Conservation (phyloP, 768 basidiomycete genomes). For the Coprinopsis marcescibilis region DNA sequence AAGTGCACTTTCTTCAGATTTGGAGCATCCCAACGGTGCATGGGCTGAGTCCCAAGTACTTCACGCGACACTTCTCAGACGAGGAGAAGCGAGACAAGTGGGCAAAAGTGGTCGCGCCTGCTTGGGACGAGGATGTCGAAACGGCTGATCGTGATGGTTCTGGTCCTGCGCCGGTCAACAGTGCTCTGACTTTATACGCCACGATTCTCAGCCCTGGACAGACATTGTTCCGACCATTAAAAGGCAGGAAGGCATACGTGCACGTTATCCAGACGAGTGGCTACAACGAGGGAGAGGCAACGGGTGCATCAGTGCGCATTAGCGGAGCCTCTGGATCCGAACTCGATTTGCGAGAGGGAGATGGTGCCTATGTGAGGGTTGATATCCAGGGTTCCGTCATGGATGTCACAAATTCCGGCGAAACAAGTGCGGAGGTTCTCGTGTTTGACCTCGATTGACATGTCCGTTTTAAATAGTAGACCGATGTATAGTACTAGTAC, state of each 20-base stretch:
- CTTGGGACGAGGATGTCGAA: conserved; percentile 48
- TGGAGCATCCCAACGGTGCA: conserved; percentile 40
- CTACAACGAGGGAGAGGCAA: conserved; percentile 55
- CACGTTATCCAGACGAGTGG: conserved; percentile 85
- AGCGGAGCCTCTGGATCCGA: conserved; percentile 31
- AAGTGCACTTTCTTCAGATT: conserved; percentile 49
- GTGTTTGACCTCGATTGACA: conserved; percentile 3
- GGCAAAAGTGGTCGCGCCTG: conserved; percentile 72
- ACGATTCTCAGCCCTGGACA: conserved; percentile 59
- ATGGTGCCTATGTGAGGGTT: conserved; percentile 71
- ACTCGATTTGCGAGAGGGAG: conserved; percentile 73
- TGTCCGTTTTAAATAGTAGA: not conserved
- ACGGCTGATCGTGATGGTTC: conserved; percentile 51
- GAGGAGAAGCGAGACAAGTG: conserved; percentile 73
- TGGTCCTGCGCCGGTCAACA: conserved; percentile 81
- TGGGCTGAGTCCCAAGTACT: conserved; percentile 72
- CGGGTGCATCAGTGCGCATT: conserved; percentile 56
- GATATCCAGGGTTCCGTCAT: not conserved
- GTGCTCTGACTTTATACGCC: conserved; percentile 65
- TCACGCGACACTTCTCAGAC: conserved; percentile 81
- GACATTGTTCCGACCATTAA: conserved; percentile 48
- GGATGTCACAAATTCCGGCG: not conserved
- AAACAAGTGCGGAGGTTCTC: not conserved
- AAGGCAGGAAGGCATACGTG: conserved; percentile 63
- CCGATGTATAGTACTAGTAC: not conserved